phyloP scores from a whole-genome alignment of 1,284 basidiomycete species.

The Cutaneotrichosporon dermatis region DNA sequence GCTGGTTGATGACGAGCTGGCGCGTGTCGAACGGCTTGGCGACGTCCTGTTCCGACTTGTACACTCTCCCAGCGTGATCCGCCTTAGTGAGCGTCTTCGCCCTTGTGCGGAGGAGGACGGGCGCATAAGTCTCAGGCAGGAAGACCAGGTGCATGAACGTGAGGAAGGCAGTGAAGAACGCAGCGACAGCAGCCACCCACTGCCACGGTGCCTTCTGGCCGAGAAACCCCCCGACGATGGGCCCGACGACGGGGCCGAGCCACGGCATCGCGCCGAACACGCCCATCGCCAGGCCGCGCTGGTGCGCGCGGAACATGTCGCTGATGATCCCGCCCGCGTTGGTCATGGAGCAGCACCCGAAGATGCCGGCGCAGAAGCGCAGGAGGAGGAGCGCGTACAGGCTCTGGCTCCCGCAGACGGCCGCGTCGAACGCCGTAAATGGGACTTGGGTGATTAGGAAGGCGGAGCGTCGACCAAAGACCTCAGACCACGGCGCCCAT shows the following conservation, averaged over 20 bases:
- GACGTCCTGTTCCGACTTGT: conserved; percentile 45
- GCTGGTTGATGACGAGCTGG: conserved; percentile 33
- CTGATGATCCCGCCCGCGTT: conserved; percentile 50
- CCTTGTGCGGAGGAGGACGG: conserved; percentile 40
- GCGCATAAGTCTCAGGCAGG: conserved; percentile 48
- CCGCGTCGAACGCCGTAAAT: conserved; percentile 49
- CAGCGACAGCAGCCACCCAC: conserved; percentile 63
- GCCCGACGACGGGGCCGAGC: conserved; percentile 37
- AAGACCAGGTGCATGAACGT: conserved; percentile 33
- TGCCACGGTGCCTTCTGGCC: conserved; percentile 35
- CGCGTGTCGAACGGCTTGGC: conserved; percentile 35
- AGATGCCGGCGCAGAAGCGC: conserved; percentile 50
- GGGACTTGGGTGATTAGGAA: conserved; percentile 47
- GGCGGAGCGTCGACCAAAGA: conserved; percentile 38
- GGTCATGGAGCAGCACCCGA: conserved; percentile 48
- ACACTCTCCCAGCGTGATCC: conserved; percentile 25
- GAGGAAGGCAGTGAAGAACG: conserved; percentile 46
- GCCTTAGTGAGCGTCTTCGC: conserved; percentile 32
- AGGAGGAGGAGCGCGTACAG: conserved; percentile 49
- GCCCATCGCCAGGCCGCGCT: conserved; percentile 49
- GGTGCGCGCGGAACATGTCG: conserved; percentile 47
- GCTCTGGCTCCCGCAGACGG: conserved; percentile 45
- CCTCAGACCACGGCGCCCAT: conserved; percentile 35
- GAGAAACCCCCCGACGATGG: conserved; percentile 13
- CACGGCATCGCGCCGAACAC: conserved; percentile 54